Base-by-base conservation (phyloP, 306 rosid species). In the Dalbergia oliveri region DNA sequence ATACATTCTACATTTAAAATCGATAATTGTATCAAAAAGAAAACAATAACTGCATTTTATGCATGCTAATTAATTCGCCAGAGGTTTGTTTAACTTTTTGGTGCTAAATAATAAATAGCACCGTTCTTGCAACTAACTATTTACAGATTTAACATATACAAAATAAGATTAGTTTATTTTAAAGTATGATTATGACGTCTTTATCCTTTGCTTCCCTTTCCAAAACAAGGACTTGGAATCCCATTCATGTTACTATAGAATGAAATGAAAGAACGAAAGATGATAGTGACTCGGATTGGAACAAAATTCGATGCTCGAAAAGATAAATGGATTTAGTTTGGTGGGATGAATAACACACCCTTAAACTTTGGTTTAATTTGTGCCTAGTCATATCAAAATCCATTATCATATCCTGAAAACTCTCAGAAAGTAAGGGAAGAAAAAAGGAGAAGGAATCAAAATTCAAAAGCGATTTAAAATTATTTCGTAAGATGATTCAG, bases 241-340 rank as follows among this genome's bases (percentile, higher is more conserved):
- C 70, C 53, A 63, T 73, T 61, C 61, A 72, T 73, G 69, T 33
- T 45, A 64, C 15, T 19, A 37, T 11, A 9, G 19, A 37, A n/a
- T 13, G 66, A 66, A 66, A 39, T 3, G 54, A n/a, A 8, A 68
- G 45, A 26, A 26, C 49, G 15, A 18, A 41, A 61, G 49, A 14
- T 13, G 79, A 73, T 1, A 66, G 69, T 54, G 79, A 81, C 75
- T 8, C 5, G 65, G 12, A 63, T 8, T 1, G 65, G 12, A 63
- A 47, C 50, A 18, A 34, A 47, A 72, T 72, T 72, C 34, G 14
- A 41, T 66, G 15, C 41, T 57, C 1, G 10, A 39, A 78, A 44
- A 44, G 33, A 37, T 62, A 19, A 57, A 67, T 78, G 76, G 69
- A 79, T 8, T 37, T 72, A 16, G 73, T 62, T 72, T 50, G 60